phyloP scores from a whole-genome alignment of 1,139 yeast genomes.

The Yamadazyma triangularis region DNA sequence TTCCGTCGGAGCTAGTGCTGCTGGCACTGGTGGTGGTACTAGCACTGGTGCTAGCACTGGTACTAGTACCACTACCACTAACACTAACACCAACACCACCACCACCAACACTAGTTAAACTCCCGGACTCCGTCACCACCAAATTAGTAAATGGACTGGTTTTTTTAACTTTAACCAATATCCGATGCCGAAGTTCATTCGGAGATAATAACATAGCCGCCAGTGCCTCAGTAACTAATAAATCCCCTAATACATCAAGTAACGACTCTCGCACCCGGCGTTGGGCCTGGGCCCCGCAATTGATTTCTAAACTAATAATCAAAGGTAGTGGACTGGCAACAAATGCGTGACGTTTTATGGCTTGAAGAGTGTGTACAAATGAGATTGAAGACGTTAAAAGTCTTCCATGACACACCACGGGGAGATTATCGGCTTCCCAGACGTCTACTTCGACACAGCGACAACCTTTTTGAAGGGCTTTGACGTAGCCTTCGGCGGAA shows the following conservation, averaged over 20 bases:
- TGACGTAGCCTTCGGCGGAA: constrained; percentile 86
- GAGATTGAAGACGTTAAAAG: constrained; percentile 74
- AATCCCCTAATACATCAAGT: constrained; percentile 54
- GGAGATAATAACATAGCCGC: constrained; percentile 62
- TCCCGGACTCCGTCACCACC: constrained; percentile 19
- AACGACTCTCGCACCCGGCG: constrained; percentile 48
- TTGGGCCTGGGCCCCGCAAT: constrained; percentile 70
- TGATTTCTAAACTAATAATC: constrained; percentile 81
- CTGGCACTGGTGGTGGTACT: constrained; percentile 9
- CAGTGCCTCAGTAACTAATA: constrained; percentile 40
- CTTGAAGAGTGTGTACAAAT: constrained; percentile 62
- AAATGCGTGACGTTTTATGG: constrained; percentile 81
- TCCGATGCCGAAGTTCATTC: constrained; percentile 56
- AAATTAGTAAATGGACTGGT: constrained; percentile 27
- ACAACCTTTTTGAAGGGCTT: constrained; percentile 87
- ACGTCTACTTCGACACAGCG: constrained; percentile 90
- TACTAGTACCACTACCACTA: too few species aligned
- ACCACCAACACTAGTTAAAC: too few species aligned
- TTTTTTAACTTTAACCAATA: constrained; percentile 74
- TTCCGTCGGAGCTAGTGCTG: constrained; percentile 8
- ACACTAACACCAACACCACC: too few species aligned
- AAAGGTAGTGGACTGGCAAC: constrained; percentile 79
- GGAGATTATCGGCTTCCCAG: constrained; percentile 76
- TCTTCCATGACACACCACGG: constrained; percentile 87
- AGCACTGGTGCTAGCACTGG: too few species aligned